Evolutionary conservation across 2,329 filamentous ascomycete genomes (phyloP).

Genomic region (Chlorencoelia australis): DNA sequence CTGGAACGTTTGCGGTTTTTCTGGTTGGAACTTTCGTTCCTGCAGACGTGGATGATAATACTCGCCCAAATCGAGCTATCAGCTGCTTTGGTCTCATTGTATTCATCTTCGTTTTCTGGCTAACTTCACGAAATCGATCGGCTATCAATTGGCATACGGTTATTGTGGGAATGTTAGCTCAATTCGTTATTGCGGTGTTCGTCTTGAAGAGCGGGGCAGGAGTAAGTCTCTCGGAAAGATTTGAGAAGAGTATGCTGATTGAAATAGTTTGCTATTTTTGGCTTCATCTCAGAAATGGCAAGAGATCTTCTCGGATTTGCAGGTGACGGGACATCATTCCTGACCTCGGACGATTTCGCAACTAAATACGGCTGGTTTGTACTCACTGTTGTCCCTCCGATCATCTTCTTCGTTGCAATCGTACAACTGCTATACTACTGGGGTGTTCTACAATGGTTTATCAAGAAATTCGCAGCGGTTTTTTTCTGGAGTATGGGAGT

Average conservation of each 20-base stretch:
- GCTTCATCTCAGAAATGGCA: constrained; percentile 71
- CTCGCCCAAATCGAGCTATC: constrained; percentile 66
- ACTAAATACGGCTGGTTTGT: constrained; percentile 55
- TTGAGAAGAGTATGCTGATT: constrained; percentile 2
- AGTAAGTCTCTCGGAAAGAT: constrained; percentile 10
- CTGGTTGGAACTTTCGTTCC: constrained; percentile 70
- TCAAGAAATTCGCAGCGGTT: constrained; percentile 76
- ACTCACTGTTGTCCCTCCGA: constrained; percentile 70
- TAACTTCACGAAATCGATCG: constrained; percentile 60
- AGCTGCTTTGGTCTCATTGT: constrained; percentile 70
- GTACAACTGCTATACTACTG: constrained; percentile 78
- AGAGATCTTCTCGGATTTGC: constrained; percentile 68
- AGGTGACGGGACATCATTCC: constrained; percentile 59
- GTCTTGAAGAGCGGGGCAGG: constrained; percentile 73
- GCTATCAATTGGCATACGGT: constrained; percentile 66
- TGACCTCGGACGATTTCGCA: constrained; percentile 44
- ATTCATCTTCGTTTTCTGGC: constrained; percentile 57
- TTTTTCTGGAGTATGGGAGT: constrained; percentile 87
- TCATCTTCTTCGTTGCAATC: constrained; percentile 94
- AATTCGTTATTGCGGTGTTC: constrained; percentile 83
- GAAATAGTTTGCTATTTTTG: constrained; percentile 68
- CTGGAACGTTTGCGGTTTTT: constrained; percentile 58
- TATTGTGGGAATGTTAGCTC: constrained; percentile 77
- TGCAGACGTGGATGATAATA: constrained; percentile 64
- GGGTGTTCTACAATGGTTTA: constrained; percentile 79